phyloP scores from a whole-genome alignment of 2,329 filamentous ascomycete species.

The Trematosphaeria pertusa region DNA sequence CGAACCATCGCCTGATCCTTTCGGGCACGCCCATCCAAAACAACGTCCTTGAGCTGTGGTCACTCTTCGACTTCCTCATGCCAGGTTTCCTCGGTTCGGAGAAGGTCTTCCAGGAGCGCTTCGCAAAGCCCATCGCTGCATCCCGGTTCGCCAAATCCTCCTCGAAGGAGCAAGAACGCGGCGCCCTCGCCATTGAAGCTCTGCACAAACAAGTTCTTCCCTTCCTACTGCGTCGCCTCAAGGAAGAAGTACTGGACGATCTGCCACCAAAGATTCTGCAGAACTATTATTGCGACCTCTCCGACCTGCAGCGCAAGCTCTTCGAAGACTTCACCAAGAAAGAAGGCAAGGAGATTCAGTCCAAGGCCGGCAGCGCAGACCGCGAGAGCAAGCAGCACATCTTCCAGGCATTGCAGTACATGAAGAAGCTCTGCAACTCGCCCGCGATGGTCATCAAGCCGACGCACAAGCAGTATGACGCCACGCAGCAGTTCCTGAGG shows the following conservation, averaged over 20 bases:
- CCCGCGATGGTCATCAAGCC: slow-evolving; percentile 96
- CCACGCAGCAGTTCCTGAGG: slow-evolving; percentile 80
- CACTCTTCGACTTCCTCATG: slow-evolving; percentile 98
- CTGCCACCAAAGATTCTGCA: slow-evolving; percentile 97
- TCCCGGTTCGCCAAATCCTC: slow-evolving; percentile 96
- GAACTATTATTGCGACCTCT: slow-evolving; percentile 98
- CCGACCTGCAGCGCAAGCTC: slow-evolving; percentile 89
- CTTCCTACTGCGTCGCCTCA: slow-evolving; percentile 92
- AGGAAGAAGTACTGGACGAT: slow-evolving; percentile 96
- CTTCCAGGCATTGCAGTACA: slow-evolving; percentile 98
- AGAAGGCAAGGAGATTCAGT: slow-evolving; percentile 84
- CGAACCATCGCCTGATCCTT: slow-evolving; percentile 94
- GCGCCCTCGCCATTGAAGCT: slow-evolving; percentile 95
- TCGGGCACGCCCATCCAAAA: slow-evolving; percentile 98
- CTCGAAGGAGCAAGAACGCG: slow-evolving; percentile 96
- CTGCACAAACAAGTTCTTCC: slow-evolving; percentile 97
- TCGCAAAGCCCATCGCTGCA: slow-evolving; percentile 92
- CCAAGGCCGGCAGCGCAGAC: slow-evolving; percentile 79
- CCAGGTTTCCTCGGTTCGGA: slow-evolving; percentile 95
- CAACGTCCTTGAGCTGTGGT: slow-evolving; percentile 96
- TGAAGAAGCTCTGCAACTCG: slow-evolving; percentile 99
- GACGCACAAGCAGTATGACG: slow-evolving; percentile 86
- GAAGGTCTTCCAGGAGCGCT: slow-evolving; percentile 95
- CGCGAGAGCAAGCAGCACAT: slow-evolving; percentile 98
- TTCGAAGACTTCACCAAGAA: slow-evolving; percentile 97